Base-by-base conservation (phyloP, 106 monocot genomes). In the Phalaenopsis equestris region DNA sequence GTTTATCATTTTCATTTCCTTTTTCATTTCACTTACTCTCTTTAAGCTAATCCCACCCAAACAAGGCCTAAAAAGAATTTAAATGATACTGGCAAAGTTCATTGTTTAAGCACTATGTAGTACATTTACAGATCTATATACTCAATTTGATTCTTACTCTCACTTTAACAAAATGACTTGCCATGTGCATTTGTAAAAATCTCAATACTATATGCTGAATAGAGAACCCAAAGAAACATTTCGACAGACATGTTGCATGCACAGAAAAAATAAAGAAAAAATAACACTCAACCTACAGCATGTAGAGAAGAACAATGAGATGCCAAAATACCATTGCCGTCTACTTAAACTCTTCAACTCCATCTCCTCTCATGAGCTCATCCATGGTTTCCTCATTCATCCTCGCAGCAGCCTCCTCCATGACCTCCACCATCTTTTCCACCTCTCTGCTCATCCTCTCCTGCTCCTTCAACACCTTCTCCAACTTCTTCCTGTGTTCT, bases 401-500 rank as follows among this genome's bases (percentile, higher is more conserved):
- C 75, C 82, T 88, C 2, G 82, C 82, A 0, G 84, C 88, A 14
- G 82, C 88, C 75, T 78, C 81, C 78, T 84, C 86, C 12, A 88
- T 80, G 84, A 79, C 80, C 82, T 79, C 55, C 38, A 84, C 86
- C 84, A 88, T 81, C 79, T 79, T 86, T 52, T 91, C 90, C 8
- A 86, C 88, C 78, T 91, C 90, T 43, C 47, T 41, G 78, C 77
- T 84, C 16, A 76, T 84, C 73, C 80, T 84, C 80, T 85, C 90
- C 76, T 91, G 84, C 81, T 91, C 90, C 79, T 80, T 84, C 47
- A 82, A 55, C 74, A 84, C 82, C 76, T 75, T 86, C 86, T 84
- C 84, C 82, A 91, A 78, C 41, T 47, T 88, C 65, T 77, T 76
- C 82, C 75, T 79, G 23, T 84, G 83, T 18, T 84, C 86, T 55